Conservation (phyloP, 1,284 basidiomycete genomes). For the Ganoderma sinense region DNA sequence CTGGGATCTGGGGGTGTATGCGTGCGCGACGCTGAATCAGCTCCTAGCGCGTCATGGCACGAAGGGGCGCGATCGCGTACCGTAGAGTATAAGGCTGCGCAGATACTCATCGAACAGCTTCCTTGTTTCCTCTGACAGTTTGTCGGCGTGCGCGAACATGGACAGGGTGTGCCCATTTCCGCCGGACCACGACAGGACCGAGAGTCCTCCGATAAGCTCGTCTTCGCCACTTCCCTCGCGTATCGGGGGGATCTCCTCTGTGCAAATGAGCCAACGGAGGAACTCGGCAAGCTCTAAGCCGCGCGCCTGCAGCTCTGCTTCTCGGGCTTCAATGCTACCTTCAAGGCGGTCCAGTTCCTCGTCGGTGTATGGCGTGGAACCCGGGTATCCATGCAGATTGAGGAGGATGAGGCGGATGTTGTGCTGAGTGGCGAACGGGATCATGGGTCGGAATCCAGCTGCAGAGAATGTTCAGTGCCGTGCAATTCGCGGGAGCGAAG, state of each 20-base stretch:
- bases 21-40: too few species aligned
- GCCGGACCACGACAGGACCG: conserved; percentile 39
- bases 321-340: conserved; percentile 16
- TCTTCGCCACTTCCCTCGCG: neutral
- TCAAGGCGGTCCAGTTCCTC: conserved; percentile 31
- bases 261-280: conserved; percentile 37
- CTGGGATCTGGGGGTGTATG: conserved; percentile 9
- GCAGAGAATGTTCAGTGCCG: neutral
- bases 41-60: neutral
- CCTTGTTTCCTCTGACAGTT: conserved; percentile 29
- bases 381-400: conserved; percentile 43
- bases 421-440: conserved; percentile 33
- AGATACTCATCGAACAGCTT: conserved; percentile 30
- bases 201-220: conserved; percentile 35
- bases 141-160: conserved; percentile 35
- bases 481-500: neutral
- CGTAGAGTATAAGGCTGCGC: conserved; percentile 35
- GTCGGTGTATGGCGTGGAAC: conserved; percentile 34
- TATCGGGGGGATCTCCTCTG: conserved; percentile 32
- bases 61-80: conserved; percentile 17
- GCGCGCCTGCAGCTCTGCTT: conserved; percentile 24
- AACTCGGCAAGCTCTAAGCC: conserved; percentile 38
- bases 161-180: conserved; percentile 28
- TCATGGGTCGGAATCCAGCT: conserved; percentile 38
- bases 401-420: conserved; percentile 40